phyloP scores from a whole-genome alignment of 73 alveolate genomes.

The Uronychia binucleata region DNA sequence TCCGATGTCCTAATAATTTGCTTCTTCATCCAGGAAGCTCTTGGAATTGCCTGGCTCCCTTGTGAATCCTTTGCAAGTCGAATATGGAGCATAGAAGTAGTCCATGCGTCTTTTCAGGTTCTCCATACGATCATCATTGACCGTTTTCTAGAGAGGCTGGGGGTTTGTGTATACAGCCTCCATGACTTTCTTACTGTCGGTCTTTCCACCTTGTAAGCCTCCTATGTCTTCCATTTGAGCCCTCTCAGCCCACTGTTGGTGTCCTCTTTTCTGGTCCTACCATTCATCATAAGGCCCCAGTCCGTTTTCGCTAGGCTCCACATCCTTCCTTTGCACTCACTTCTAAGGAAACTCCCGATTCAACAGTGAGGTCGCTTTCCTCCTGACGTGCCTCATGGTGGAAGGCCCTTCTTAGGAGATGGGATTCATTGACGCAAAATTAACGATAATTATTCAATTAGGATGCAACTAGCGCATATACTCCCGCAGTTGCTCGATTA shows the following conservation, averaged over 20 bases:
- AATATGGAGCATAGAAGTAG: not conserved
- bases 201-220: not conserved
- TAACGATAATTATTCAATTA: not conserved
- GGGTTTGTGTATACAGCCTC: not conserved
- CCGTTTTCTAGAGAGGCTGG: not conserved
- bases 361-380: too few relatives aligned
- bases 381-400: too few relatives aligned
- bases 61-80: not conserved
- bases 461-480: not conserved
- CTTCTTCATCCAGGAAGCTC: not conserved
- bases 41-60: not conserved
- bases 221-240: not conserved
- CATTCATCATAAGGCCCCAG: too few relatives aligned
- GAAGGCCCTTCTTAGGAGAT: not conserved
- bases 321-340: too few relatives aligned
- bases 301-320: too few relatives aligned
- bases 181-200: not conserved
- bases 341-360: too few relatives aligned
- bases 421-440: not conserved
- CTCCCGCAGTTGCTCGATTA: not conserved
- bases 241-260: not conserved
- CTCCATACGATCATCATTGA: not conserved
- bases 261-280: not conserved
- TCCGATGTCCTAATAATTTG: not conserved
- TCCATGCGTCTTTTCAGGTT: not conserved